A percentile compares a stretch with the other conserved stretches of the same genome.
phyloP scores from a whole-genome alignment of 2,329 filamentous ascomycete species.

The Colletotrichum sublineola region DNA sequence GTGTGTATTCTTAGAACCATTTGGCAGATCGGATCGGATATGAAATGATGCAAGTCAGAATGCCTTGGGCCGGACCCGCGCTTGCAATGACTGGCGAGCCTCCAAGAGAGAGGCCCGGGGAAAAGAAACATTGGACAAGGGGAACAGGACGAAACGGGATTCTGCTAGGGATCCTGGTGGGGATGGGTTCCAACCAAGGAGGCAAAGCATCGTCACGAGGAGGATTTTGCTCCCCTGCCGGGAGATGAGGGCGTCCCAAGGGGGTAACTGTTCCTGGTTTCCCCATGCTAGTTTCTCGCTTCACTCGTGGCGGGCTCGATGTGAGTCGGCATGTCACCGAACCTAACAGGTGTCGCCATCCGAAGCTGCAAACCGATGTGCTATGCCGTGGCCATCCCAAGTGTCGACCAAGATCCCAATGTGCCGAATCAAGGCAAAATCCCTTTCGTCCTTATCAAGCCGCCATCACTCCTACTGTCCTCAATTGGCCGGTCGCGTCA shows the following conservation, averaged over 20 bases:
- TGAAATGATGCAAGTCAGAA: constrained; percentile 41
- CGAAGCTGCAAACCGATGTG: background rate
- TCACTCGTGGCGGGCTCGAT: background rate
- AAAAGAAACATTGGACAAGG: constrained; percentile 42
- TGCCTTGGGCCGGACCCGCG: constrained; percentile 41
- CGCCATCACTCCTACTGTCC: constrained; percentile 16
- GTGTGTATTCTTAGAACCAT: constrained; percentile 41
- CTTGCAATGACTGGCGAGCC: constrained; percentile 31
- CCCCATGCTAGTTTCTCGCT: constrained; percentile 26
- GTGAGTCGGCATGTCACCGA: constrained; percentile 15
- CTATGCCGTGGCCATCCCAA: background rate
- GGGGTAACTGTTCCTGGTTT: constrained; percentile 26
- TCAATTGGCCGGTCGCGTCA: constrained; percentile 41
- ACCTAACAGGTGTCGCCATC: background rate
- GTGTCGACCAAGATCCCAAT: background rate
- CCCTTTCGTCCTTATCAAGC: constrained; percentile 32
- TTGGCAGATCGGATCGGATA: constrained; percentile 44
- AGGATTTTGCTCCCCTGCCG: constrained; percentile 30
- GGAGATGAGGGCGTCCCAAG: constrained; percentile 36
- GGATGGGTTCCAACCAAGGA: constrained; percentile 37
- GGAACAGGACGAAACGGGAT: constrained; percentile 33
- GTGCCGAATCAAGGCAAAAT: constrained; percentile 22
- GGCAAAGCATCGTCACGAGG: constrained; percentile 40
- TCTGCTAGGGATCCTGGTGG: constrained; percentile 32
- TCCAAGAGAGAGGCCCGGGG: constrained; percentile 35